These are phyloP conservation scores for Circinella minor DNA, from an alignment of 371 early-diverging fungal genomes.

Conservation along the genomic window DNA sequence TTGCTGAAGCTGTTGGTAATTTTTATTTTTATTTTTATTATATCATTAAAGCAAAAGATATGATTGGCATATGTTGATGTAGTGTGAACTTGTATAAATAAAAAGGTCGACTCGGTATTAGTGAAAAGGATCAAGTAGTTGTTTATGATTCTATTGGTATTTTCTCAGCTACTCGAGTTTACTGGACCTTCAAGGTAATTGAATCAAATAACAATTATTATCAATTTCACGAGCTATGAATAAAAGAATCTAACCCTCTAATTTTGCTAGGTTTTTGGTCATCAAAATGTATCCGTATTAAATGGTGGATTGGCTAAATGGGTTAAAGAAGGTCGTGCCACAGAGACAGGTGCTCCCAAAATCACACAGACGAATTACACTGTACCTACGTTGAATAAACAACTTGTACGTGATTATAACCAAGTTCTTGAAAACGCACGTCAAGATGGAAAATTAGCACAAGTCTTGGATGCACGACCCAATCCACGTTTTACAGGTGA, in stretches of 20 bases:
- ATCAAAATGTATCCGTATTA: conserved; percentile 80
- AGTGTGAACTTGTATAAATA: not conserved
- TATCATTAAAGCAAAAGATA: not conserved
- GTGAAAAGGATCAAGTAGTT: conserved; percentile 73
- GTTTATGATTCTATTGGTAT: conserved; percentile 78
- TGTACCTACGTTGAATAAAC: conserved; percentile 40
- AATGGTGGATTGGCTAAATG: conserved; percentile 90
- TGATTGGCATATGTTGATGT: not conserved
- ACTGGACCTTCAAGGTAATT: conserved; percentile 80
- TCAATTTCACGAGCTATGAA: not conserved
- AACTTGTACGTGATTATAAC: conserved; percentile 62
- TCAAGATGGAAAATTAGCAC: conserved; percentile 25
- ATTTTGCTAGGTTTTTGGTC: conserved; percentile 75
- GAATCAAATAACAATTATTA: not conserved
- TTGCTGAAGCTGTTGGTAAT: conserved; percentile 66
- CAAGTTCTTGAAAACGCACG: conserved; percentile 55
- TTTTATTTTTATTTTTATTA: not conserved
- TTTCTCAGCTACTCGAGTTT: conserved; percentile 76
- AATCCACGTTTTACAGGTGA: conserved; percentile 71
- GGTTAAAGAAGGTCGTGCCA: conserved; percentile 59
- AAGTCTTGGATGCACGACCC: conserved; percentile 88
- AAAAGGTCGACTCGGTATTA: conserved; percentile 69
- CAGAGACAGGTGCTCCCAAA: conserved; percentile 26
- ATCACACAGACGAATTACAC: conserved; percentile 41
- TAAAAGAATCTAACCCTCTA: too few species aligned